Evolutionary conservation across 2,329 filamentous ascomycete genomes (phyloP), one percentile per base, ranked within the genome.

Genomic region (Fusarium humuli): DNA sequence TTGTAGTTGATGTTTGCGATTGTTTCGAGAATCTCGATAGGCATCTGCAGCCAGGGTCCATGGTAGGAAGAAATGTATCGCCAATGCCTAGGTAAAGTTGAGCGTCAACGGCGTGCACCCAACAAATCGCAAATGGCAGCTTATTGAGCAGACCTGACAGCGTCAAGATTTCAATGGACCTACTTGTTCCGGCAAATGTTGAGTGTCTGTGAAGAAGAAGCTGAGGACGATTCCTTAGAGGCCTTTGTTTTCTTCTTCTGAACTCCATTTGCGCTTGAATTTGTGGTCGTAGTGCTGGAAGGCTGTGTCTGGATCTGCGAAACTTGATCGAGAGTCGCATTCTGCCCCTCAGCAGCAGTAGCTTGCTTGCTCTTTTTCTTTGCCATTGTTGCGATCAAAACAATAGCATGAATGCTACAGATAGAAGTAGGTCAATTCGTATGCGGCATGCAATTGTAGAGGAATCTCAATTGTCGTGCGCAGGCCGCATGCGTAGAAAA

Each of bases 31-130:
- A 94, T 88, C 79, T 95, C 92, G 68, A 90, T 87, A 22, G 92
- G 91, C 60, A 95, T 84, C 79, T 94, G 91, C 16, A 94, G 87
- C 93, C 93, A 96, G 72, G 92, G 90, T 25, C 93, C 93, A 77
- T 94, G 91, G 76, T 93, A 96, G 29, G 90, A 92, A 23, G 92
- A 94, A 63, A 96, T 94, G 79, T 94, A 93, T 69, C 90, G 88
- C 93, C 92, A 95, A 81, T 95, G 92, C 79, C 93, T 95, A 52
- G 11, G 56, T 53, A 41, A 42, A n/a, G 58, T 50, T 57, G 52
- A 58, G 45, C 63, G 65, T 74, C 50, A 73, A 53, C n/a, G 50
- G 29, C 32, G 20, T 41, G 29, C 37, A 32, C 40, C 45, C n/a
- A 34, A n/a, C 37, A 37, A 25, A 27, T 57, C 49, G 34, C 13